A percentile compares a stretch with the other conserved stretches of the same genome.
phyloP scores from a whole-genome alignment of 345 rosid genomes.

The Conringia planisiliqua region DNA sequence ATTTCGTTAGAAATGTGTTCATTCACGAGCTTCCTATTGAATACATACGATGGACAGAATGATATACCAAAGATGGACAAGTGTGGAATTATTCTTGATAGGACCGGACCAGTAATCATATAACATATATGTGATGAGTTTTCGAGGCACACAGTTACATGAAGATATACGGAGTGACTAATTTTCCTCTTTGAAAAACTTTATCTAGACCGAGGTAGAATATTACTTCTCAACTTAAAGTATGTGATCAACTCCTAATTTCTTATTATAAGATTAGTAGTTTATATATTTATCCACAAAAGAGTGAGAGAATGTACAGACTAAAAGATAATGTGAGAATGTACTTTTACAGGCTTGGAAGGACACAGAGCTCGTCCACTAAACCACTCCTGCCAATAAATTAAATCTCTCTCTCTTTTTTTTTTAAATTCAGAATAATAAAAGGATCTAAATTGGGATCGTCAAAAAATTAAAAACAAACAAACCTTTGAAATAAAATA shows the following conservation, averaged over 20 bases:
- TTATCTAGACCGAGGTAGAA: not conserved
- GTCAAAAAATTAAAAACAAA: not conserved
- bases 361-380: not conserved
- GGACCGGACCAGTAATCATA: not conserved
- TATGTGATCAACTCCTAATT: not conserved
- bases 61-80: not conserved
- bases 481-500: not conserved
- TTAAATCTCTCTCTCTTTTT: not conserved
- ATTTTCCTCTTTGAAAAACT: not conserved
- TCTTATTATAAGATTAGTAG: not conserved
- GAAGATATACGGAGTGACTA: too few relatives aligned
- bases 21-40: too few relatives aligned
- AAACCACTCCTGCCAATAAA: conserved; percentile 4
- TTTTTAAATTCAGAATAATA: not conserved
- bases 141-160: too few relatives aligned
- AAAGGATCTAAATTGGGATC: conserved; percentile 5
- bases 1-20: too few relatives aligned
- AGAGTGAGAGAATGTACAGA: conserved; percentile 7
- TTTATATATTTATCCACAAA: not conserved
- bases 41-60: too few relatives aligned
- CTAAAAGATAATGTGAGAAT: conserved; percentile 16
- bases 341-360: conserved; percentile 18
- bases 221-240: not conserved
- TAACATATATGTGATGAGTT: not conserved
- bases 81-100: not conserved